Evolutionary conservation across 192 early-diverging fungal species (phyloP), one percentile per base, ranked within the genome.

Genomic region (Obelidium mucronatum): DNA sequence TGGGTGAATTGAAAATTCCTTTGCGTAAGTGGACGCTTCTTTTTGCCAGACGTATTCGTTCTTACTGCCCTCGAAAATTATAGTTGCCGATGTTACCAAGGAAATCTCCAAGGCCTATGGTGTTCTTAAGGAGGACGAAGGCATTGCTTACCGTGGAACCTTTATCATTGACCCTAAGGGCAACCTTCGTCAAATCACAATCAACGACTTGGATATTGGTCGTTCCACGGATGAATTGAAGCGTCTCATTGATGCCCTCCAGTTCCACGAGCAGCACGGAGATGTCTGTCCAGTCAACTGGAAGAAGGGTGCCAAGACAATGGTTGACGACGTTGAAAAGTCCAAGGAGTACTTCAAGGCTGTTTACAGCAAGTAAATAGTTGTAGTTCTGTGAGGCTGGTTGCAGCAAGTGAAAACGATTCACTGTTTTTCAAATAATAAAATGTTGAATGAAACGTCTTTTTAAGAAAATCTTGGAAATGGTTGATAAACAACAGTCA

Each of bases 201-300:
- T 91, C 72, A 91, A 91, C 75, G 90, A 91, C 63, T 51, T 82
- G 40, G 76, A 60, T 59, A 78, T 91, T 67, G 90, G 90, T 33
- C 80, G 90, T 31, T 87, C 73, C 60, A 86, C 92, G n/a, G 90
- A 92, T 63, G 90, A 91, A 77, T 17, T 76, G 6, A 67, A 76
- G 62, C 82, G 90, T 78, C 79, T 92, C 26, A 68, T 92, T 39
- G 90, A 92, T 68, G 90, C 87, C 19, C 80, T 87, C 58, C 86
- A 90, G 70, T 77, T 77, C 59, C 76, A 83, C 59, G 90, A 91
- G 68, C 64, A 84, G 52, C 90, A 91, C 67, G 90, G 90, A 35
- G 89, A 79, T 56, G 89, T 90, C 2, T 90, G 89, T 80, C 89
- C 89, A 11, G 82, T 81, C 40, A 79, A 79, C 78, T 90, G 84